Percentiles rank a stretch among this genome's conserved stretches.
Conservation (phyloP, 1,284 basidiomycete genomes). For the Melampsora larici-populina region DNA sequence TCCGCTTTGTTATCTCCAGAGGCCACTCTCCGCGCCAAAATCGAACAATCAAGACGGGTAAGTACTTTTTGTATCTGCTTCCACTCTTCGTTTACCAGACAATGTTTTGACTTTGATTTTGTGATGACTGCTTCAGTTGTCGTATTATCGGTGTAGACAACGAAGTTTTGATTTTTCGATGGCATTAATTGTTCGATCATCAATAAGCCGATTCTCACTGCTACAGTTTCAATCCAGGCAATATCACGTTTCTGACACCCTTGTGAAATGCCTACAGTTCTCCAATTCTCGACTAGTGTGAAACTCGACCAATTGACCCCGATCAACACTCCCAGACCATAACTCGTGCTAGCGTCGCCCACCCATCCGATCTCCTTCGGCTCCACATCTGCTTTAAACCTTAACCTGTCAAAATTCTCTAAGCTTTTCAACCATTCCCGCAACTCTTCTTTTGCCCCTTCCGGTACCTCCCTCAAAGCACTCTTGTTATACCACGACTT, state of each 20-base stretch:
- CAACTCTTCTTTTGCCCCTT: background rate
- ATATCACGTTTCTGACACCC: too few species aligned
- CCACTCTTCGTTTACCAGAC: constrained; percentile 4
- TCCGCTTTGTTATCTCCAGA: constrained; percentile 1
- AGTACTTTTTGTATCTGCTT: background rate
- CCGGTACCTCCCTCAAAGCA: background rate
- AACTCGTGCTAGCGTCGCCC: background rate
- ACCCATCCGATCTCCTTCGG: background rate
- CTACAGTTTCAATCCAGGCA: constrained; percentile 18
- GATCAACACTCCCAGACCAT: background rate
- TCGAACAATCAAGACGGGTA: background rate
- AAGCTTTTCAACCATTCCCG: background rate
- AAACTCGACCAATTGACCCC: background rate
- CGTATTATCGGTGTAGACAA: too few species aligned
- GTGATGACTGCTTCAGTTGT: background rate
- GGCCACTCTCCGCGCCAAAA: background rate
- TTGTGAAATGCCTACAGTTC: background rate
- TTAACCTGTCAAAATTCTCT: background rate
- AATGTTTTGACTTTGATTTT: constrained; percentile 2
- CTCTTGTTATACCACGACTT: background rate
- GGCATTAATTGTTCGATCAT: background rate
- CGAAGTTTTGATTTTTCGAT: too few species aligned
- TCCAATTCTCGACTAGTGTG: background rate
- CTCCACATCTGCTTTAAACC: background rate
- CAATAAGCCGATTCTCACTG: background rate